Conservation (phyloP, 2,329 filamentous ascomycete species). For the Fonsecaea pedrosoi region DNA sequence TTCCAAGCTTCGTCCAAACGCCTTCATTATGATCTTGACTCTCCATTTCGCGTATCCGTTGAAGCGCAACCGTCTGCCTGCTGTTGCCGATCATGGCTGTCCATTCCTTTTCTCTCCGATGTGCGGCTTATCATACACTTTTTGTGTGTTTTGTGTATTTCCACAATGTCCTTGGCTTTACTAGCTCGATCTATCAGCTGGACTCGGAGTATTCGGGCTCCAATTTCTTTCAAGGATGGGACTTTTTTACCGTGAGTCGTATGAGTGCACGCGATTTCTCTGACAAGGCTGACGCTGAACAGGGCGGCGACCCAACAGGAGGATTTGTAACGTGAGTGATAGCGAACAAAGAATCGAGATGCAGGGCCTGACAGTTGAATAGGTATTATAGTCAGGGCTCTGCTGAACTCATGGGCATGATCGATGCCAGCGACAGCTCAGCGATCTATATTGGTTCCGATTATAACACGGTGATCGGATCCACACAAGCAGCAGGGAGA, state of each 20-base stretch:
- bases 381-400: constrained; percentile 44
- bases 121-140: constrained; percentile 15
- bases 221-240: constrained; percentile 51
- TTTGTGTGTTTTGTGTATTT: constrained; percentile 29
- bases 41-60: constrained; percentile 7
- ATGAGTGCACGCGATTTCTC: neutral
- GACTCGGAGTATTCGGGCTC: constrained; percentile 43
- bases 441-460: constrained; percentile 46
- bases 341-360: constrained; percentile 43
- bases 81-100: constrained; percentile 33
- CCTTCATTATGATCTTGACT: constrained; percentile 21
- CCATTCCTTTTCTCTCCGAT: constrained; percentile 16
- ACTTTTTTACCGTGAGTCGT: constrained; percentile 45
- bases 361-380: constrained; percentile 5
- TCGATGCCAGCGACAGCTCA: constrained; percentile 35
- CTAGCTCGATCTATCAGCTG: constrained; percentile 35
- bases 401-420: constrained; percentile 34
- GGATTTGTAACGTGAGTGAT: constrained; percentile 48
- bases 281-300: constrained; percentile 9
- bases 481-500: constrained; percentile 40
- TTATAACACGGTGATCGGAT: constrained; percentile 34
- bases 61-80: constrained; percentile 17
- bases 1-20: constrained; percentile 7
- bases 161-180: constrained; percentile 27
- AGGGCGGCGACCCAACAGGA: constrained; percentile 46